Base-by-base conservation (phyloP, 257 asterid genomes). In the Parsonsia alboflavescens region DNA sequence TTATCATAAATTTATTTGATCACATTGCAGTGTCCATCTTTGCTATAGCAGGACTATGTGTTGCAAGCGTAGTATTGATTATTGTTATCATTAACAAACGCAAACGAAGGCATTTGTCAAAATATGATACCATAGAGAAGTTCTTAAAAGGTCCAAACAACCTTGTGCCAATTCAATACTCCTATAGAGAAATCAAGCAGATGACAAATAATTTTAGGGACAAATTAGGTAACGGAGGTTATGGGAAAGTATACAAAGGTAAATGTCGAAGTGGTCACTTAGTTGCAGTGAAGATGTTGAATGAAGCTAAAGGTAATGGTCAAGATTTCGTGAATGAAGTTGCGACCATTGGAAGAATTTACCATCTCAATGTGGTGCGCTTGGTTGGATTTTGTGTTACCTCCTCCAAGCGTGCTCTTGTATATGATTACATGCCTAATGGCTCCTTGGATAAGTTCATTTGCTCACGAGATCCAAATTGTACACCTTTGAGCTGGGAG, bases 271-370 rank as follows among this genome's bases (percentile, higher is more conserved):
- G 80, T 71, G 72, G 80, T 1, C 72, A 15, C 10, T 61, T 54
- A 7, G 72, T 71, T 33, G 80, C 80, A 46, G 71, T 71, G n/a
- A 71, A 71, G 46, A 22, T 77, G 5, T 17, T 77, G 71, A 61
- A 15, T 4, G 46, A 71, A n/a, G 36, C 73, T 15, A 77, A 77
- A 24, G 76, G 58, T 42, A 68, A 42, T 17, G 77, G 73, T 5
- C 49, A 77, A 12, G 81, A 77, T 54, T 72, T 77, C 67, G 72
- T 77, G 17, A 72, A 73, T 6, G 73, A 80, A 77, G 80, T 80
- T 65, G 71, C 75, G 39, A 77, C 77, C 28, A 71, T 77, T 24
- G 81, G 77, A 70, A 72, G 77, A 46, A 77, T 77, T 66, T 68
- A 77, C 74, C 81, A 78, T 22, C 46, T 78, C 2, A 65, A 78